phyloP scores from a whole-genome alignment of 345 rosid genomes.

The Mangifera indica region DNA sequence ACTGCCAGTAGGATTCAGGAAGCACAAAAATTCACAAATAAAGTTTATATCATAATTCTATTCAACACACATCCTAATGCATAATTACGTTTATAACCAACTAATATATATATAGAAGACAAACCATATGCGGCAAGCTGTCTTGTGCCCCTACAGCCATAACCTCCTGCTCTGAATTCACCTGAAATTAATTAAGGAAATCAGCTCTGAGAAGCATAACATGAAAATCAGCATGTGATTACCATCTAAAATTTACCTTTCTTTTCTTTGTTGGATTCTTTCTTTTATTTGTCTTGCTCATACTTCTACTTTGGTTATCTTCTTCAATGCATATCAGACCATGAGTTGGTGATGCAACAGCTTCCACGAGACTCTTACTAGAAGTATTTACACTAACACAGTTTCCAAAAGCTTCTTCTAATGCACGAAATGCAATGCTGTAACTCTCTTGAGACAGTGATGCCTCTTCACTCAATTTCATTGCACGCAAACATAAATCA shows the following conservation, averaged over 20 bases:
- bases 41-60: neutral
- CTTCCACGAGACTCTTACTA: constrained; percentile 40
- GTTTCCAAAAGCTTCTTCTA: constrained; percentile 45
- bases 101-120: constrained; percentile 13
- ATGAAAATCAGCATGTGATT: constrained; percentile 2
- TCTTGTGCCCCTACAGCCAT: constrained; percentile 43
- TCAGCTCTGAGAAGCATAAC: constrained; percentile 1
- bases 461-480: constrained; percentile 55
- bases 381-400: constrained; percentile 44
- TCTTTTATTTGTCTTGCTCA: constrained; percentile 48
- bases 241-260: constrained; percentile 36
- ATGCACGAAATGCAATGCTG: constrained; percentile 37
- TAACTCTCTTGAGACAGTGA: constrained; percentile 54
- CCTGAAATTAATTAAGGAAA: constrained; percentile 31
- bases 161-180: constrained; percentile 44
- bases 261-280: constrained; percentile 55
- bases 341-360: constrained; percentile 41
- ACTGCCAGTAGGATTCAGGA: neutral
- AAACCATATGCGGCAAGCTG: constrained; percentile 61
- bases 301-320: constrained; percentile 39
- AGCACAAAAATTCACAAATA: neutral
- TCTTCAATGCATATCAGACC: constrained; percentile 48
- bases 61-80: neutral
- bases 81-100: neutral
- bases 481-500: constrained; percentile 45